Base-by-base conservation (phyloP, 441 rosid genomes). In the Gossypium davidsonii region DNA sequence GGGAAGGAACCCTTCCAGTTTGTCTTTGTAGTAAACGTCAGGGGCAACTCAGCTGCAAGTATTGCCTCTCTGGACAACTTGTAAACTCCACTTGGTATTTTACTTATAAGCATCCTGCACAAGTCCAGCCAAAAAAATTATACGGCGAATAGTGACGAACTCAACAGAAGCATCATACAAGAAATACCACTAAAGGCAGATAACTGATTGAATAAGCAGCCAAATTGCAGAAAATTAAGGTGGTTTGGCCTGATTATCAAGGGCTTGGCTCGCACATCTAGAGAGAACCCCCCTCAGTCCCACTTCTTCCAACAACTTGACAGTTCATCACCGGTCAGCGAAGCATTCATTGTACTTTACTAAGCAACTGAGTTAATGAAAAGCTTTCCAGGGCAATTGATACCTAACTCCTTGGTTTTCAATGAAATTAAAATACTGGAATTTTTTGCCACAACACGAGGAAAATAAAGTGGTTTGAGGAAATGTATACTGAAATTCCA, bases 1-100 rank as follows among this genome's bases (percentile, higher is more conserved):
- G 99, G 98, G 66, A 80, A 82, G 74, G 88, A 82, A 72, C 97
- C 97, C 76, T 89, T 89, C 99, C 99, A 95, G 70, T 89, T 89
- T 74, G 91, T 73, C 80, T 83, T 93, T 60, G 92, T 83, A 11
- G 97, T 91, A 77, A 81, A 91, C 39, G 81, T 74, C 31, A 59
- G 25, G 57, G 99, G 98, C 83, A 93, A 79, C 78, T 90, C 91
- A 18, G 97, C 87, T 5, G 85, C 81, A 72, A 93, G 81, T 55
- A 91, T 64, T 71, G 97, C 93, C 67, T 87, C 87, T 81, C 97
- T 82, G 11, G 93, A 86, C 81, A 95, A 71, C 85, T 91, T 95
- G 79, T 95, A 95, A 76, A 80, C 74, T 72, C 98, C 99, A 79
- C 82, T 83, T 2, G 99, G 99, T 60, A 83, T 79, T 89, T 89